Evolutionary conservation across 306 rosid genomes (phyloP).

Genomic region (Inga laurina): DNA sequence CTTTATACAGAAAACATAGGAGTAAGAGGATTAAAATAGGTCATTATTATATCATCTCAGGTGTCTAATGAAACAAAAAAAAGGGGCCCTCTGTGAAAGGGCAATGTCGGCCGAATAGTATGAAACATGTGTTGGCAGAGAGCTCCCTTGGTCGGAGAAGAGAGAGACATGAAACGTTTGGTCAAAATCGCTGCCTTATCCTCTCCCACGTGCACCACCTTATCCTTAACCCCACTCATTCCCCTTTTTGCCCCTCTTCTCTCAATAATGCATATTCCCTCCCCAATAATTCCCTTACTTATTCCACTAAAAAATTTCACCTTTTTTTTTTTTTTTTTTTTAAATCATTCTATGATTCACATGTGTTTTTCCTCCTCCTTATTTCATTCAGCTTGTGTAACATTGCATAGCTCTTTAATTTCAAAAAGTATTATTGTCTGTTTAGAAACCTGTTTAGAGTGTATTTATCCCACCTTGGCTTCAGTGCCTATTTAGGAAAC

Average conservation of each 20-base stretch:
- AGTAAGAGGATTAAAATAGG: background rate
- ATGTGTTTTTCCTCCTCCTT: background rate
- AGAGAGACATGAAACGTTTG: background rate
- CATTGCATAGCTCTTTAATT: background rate
- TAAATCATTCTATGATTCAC: background rate
- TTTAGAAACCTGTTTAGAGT: too few relatives aligned
- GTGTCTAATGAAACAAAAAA: background rate
- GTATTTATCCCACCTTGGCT: too few relatives aligned
- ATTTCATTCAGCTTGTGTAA: background rate
- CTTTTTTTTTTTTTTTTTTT: too few relatives aligned
- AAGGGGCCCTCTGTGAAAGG: background rate
- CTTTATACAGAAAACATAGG: background rate
- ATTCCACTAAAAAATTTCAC: background rate
- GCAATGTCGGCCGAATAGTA: slow-evolving; percentile 1
- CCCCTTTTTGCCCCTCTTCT: slow-evolving; percentile 24
- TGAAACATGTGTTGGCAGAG: background rate
- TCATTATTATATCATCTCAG: background rate
- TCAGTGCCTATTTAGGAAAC: too few relatives aligned
- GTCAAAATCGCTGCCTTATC: slow-evolving; percentile 57
- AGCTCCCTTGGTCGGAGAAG: background rate
- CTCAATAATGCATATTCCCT: background rate
- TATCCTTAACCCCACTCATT: slow-evolving; percentile 62
- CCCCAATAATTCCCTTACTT: background rate
- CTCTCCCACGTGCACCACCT: slow-evolving; percentile 77
- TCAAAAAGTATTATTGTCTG: background rate